Percentiles rank a stretch among this genome's conserved stretches.
Conservation (phyloP, 371 early-diverging fungal species). For the Synchytrium microbalum region DNA sequence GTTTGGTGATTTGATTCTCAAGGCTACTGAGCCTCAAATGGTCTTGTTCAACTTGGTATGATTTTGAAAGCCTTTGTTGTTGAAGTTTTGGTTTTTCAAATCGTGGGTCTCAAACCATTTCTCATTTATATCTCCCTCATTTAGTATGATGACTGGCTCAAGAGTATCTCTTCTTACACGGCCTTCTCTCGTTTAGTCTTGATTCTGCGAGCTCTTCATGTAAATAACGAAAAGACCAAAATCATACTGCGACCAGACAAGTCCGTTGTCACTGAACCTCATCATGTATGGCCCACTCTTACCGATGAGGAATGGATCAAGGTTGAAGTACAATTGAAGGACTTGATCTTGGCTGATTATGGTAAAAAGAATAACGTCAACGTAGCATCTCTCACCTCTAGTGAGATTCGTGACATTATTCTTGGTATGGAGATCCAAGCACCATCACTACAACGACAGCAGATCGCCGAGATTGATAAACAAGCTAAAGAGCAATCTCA, state of each 20-base stretch:
- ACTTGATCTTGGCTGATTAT: conserved; percentile 95
- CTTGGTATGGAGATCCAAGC: conserved; percentile 98
- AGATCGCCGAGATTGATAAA: conserved; percentile 95
- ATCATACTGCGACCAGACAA: conserved; percentile 91
- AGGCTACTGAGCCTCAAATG: conserved; percentile 97
- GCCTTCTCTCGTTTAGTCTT: conserved; percentile 96
- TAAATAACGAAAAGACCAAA: conserved; percentile 94
- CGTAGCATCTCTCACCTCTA: conserved; percentile 88
- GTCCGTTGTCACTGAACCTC: conserved; percentile 84
- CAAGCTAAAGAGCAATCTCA: conserved; percentile 85
- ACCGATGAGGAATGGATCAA: conserved; percentile 97
- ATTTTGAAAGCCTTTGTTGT: conserved; percentile 3
- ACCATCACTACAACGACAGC: conserved; percentile 93
- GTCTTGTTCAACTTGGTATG: conserved; percentile 46
- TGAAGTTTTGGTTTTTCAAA: background rate
- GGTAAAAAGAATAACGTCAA: conserved; percentile 97
- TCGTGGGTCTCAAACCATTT: background rate
- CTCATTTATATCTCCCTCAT: conserved; percentile 7
- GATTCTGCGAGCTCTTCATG: conserved; percentile 92
- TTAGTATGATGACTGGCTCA: conserved; percentile 86
- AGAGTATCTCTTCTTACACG: conserved; percentile 90
- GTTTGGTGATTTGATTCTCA: conserved; percentile 94
- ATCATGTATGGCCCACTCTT: conserved; percentile 95
- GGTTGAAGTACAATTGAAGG: conserved; percentile 93
- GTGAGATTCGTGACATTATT: conserved; percentile 98